phyloP scores from a whole-genome alignment of 1,284 basidiomycete genomes.

The Fistulina hepatica region DNA sequence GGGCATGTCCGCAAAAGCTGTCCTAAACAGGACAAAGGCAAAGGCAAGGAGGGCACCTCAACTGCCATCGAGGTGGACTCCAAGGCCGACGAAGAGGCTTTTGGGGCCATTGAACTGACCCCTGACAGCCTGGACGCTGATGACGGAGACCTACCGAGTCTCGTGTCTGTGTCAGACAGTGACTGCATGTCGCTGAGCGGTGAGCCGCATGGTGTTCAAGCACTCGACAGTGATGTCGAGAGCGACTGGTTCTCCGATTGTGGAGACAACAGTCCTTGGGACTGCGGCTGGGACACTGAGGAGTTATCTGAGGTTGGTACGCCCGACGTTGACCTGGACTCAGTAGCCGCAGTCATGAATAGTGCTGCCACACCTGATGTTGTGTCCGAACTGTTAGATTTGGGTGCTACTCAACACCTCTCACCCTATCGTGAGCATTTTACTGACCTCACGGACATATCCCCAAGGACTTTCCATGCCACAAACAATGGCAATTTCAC shows the following conservation, averaged over 20 bases:
- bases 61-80: constrained; percentile 4
- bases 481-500: constrained; percentile 27
- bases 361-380: constrained; percentile 4
- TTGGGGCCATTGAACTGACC: too few relatives aligned
- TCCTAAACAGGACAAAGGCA: constrained; percentile 12
- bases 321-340: constrained; percentile 7
- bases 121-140: too few relatives aligned
- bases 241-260: constrained; percentile 16
- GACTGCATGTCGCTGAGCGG: too few relatives aligned
- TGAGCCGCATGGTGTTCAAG: too few relatives aligned
- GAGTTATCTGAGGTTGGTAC: constrained; percentile 6
- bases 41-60: constrained; percentile 5
- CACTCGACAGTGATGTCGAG: constrained; percentile 7
- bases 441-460: constrained; percentile 19
- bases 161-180: too few relatives aligned
- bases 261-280: constrained; percentile 9
- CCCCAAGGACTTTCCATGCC: constrained; percentile 20
- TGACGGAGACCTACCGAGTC: too few relatives aligned
- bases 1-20: constrained; percentile 20
- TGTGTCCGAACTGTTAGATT: constrained; percentile 26
- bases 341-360: too few relatives aligned
- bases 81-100: constrained; percentile 4
- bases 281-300: constrained; percentile 5
- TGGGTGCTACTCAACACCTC: constrained; percentile 29
- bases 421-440: constrained; percentile 28